These are phyloP conservation scores for Diaporthe batatas DNA, from an alignment of 2,329 filamentous ascomycete species.

Conservation along the genomic window DNA sequence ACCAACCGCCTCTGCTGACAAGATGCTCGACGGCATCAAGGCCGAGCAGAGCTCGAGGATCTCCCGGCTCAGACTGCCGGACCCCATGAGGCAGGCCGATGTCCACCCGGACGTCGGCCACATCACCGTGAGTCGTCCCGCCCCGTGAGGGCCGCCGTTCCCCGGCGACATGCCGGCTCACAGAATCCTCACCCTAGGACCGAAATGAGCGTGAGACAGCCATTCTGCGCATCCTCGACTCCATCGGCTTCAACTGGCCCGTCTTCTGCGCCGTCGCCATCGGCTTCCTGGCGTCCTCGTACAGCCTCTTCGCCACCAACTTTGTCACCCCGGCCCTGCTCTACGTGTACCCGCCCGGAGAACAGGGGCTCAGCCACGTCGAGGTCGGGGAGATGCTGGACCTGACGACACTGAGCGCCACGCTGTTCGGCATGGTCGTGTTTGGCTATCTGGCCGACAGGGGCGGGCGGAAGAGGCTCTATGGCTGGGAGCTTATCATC, in stretches of 20 bases:
- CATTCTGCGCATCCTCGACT: constrained; percentile 36
- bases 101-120: constrained; percentile 31
- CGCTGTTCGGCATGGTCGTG: constrained; percentile 40
- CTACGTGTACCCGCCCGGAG: constrained; percentile 46
- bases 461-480: constrained; percentile 42
- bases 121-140: constrained; percentile 7
- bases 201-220: constrained; percentile 37
- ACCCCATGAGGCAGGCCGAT: constrained; percentile 30
- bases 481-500: constrained; percentile 41
- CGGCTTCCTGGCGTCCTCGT: constrained; percentile 50
- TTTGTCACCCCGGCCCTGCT: constrained; percentile 47
- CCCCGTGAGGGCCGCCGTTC: too few relatives aligned
- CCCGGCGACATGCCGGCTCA: not conserved
- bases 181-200: not conserved
- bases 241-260: constrained; percentile 47
- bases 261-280: constrained; percentile 48
- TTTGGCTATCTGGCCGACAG: constrained; percentile 41
- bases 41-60: constrained; percentile 23
- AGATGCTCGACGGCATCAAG: constrained; percentile 24
- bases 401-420: constrained; percentile 28
- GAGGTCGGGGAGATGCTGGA: constrained; percentile 40
- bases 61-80: constrained; percentile 16
- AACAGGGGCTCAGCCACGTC: not conserved
- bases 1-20: not conserved
- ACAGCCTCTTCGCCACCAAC: constrained; percentile 49